These are phyloP conservation scores for Striga asiatica DNA, from an alignment of 257 asterid species.

Conservation along the genomic window DNA sequence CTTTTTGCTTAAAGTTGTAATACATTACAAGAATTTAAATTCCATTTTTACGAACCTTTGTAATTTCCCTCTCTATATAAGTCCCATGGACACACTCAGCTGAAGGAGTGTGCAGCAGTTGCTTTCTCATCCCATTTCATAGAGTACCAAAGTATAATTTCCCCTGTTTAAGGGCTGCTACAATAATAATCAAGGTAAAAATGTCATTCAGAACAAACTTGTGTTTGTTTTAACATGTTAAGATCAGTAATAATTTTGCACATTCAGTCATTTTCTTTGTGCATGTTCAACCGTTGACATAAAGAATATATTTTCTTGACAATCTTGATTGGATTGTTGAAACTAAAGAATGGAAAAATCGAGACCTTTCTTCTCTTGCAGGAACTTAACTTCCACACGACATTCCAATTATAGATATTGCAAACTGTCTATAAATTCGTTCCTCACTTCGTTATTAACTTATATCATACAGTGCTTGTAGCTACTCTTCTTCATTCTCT, in stretches of 20 bases:
- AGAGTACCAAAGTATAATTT: conserved; percentile 26
- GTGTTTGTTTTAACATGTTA: neutral
- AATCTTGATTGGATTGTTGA: conserved; percentile 22
- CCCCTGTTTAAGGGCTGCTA: conserved; percentile 22
- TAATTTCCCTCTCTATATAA: conserved; percentile 30
- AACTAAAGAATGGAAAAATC: neutral
- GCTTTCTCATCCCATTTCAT: conserved; percentile 29
- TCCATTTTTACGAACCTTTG: no score
- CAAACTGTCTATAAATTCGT: conserved; percentile 15
- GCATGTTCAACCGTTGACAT: conserved; percentile 17
- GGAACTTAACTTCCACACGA: conserved; percentile 11
- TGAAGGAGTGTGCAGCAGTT: conserved; percentile 40
- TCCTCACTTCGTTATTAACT: neutral
- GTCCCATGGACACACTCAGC: conserved; percentile 4
- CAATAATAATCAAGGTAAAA: conserved; percentile 24
- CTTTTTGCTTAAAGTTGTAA: conserved; percentile 6
- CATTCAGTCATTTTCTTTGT: neutral
- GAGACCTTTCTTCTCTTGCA: conserved; percentile 1
- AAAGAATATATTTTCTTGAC: conserved; percentile 5
- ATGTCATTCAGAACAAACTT: neutral
- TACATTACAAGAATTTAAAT: conserved; percentile 2
- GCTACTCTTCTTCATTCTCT: neutral
- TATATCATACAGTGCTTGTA: neutral
- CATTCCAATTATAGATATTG: conserved; percentile 12
- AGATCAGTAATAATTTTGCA: neutral